Evolutionary conservation across 2,329 filamentous ascomycete genomes (phyloP), one percentile per base, ranked within the genome.

Genomic region (Colletotrichum paranaense): DNA sequence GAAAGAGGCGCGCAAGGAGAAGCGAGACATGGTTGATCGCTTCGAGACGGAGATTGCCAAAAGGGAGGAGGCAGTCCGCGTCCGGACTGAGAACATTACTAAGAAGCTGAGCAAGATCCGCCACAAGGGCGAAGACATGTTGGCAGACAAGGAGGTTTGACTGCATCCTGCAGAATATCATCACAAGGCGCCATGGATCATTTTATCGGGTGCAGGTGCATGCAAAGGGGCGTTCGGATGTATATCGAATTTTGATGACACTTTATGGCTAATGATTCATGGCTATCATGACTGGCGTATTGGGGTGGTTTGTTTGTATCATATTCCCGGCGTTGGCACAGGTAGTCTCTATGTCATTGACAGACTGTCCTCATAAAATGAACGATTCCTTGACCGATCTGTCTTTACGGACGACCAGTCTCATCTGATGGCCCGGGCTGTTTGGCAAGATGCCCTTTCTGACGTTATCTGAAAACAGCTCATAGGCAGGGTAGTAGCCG

Each of bases 401-500:
- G 76, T 92, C 87, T 75, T 86, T 86, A 55, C 88, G 87, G 2
- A 94, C 89, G 11, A 92, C 83, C 62, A 94, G 81, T 67, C 91
- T 84, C 76, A 94, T 82, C 79, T 94, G 92, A 74, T 86, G 84
- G 7, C 86, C 86, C 30, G 85, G 80, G 77, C 84, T 86, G 22
- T 85, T 80, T 1, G 80, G 69, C 74, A 93, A 89, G 35, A 92
- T 83, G 1, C 92, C 92, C 30, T 81, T 79, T 68, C 92, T 86
- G 71, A 94, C 79, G 22, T 85, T 86, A 35, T 91, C 88, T 1
- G 88, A 88, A 78, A 90, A 94, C 12, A 94, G 85, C 83, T 94
- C 92, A 77, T 94, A 94, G 1, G 91, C 91, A 4, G 92, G 92
- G 77, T 92, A 94, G 81, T 94, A 91, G 1, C 86, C 88, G 74